Evolutionary conservation across 1,139 yeast species (phyloP).

Genomic region (Saccharomyces hybrid): DNA sequence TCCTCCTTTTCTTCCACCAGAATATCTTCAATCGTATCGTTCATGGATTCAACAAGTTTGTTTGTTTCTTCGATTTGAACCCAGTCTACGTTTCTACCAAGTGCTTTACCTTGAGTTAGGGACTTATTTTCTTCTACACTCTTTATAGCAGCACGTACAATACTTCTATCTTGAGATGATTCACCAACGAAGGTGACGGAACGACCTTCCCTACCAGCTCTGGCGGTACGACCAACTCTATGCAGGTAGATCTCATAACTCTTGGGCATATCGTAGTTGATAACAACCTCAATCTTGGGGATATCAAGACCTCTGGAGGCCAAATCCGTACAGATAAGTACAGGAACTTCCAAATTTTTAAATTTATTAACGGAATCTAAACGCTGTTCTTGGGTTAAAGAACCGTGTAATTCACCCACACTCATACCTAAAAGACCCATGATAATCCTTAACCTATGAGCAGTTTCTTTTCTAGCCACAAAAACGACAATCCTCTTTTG

Average conservation of each 20-base stretch:
- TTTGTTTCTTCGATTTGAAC: constrained; percentile 62
- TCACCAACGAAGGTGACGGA: constrained; percentile 94
- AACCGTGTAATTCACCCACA: constrained; percentile 91
- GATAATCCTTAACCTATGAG: constrained; percentile 78
- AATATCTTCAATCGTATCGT: constrained; percentile 60
- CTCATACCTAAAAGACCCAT: constrained; percentile 79
- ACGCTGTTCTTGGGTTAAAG: constrained; percentile 93
- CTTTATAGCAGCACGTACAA: constrained; percentile 82
- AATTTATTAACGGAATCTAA: constrained; percentile 73
- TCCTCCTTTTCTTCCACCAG: constrained; percentile 82
- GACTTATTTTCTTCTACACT: constrained; percentile 41
- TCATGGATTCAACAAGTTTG: constrained; percentile 50
- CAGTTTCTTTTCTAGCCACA: constrained; percentile 83
- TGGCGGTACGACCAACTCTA: constrained; percentile 98
- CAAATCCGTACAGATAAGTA: constrained; percentile 89
- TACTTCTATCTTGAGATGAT: constrained; percentile 68
- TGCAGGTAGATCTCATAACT: constrained; percentile 84
- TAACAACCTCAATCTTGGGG: constrained; percentile 89
- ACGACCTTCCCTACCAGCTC: constrained; percentile 96
- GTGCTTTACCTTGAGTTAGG: constrained; percentile 42
- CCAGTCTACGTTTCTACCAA: constrained; percentile 88
- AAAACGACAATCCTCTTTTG: constrained; percentile 77
- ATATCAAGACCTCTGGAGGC: constrained; percentile 99
- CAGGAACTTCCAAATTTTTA: constrained; percentile 74
- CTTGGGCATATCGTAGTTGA: constrained; percentile 94